Evolutionary conservation across 768 basidiomycete species (phyloP).

Genomic region (Boletus vermiculosoides): DNA sequence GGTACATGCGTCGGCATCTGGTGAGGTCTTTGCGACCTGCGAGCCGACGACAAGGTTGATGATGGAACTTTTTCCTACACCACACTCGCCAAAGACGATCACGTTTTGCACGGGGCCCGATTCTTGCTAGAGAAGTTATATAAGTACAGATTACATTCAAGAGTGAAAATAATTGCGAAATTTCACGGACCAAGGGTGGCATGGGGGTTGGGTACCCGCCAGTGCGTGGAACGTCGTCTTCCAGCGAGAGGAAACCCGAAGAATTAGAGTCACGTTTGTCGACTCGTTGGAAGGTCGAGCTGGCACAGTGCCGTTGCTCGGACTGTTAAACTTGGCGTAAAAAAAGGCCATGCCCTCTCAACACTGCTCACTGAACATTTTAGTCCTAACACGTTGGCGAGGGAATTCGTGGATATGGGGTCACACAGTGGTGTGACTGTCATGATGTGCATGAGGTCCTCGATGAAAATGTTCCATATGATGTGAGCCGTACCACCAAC

Average conservation of each 20-base stretch:
- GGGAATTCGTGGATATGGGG: background rate
- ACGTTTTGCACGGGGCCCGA: constrained; percentile 29
- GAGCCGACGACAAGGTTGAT: constrained; percentile 39
- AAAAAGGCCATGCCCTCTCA: background rate
- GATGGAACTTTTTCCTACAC: constrained; percentile 43
- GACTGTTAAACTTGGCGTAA: background rate
- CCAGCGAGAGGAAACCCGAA: background rate
- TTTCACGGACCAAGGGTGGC: constrained; percentile 14
- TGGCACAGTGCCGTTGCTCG: background rate
- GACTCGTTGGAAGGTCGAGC: background rate
- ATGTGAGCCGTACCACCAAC: background rate
- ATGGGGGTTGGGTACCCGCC: background rate
- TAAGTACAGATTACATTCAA: background rate
- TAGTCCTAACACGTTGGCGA: constrained; percentile 13
- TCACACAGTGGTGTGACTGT: background rate
- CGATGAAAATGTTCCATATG: constrained; percentile 6
- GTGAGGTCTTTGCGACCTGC: constrained; percentile 32
- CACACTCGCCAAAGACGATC: constrained; percentile 46
- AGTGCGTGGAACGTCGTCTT: background rate
- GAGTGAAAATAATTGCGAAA: background rate
- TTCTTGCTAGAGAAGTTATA: constrained; percentile 4
- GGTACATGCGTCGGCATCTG: constrained; percentile 38
- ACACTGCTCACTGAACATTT: background rate
- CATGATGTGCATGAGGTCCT: constrained; percentile 1
- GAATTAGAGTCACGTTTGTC: background rate